These are phyloP conservation scores for Aspergillus vadensis DNA, from an alignment of 2,329 filamentous ascomycete genomes.

Conservation along the genomic window DNA sequence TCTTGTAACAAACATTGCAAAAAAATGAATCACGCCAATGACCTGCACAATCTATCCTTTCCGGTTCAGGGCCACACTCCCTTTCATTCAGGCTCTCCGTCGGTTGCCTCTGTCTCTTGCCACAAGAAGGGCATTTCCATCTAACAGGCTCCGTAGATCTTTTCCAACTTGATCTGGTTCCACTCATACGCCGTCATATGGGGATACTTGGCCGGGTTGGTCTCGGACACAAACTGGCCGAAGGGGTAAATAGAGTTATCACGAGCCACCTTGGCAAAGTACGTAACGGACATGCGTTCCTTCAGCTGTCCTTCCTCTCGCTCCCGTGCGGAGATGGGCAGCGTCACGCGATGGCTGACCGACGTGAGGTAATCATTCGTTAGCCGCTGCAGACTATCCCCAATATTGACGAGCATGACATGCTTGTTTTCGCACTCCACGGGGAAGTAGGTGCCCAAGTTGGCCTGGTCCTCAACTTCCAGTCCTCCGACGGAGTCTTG, in stretches of 20 bases:
- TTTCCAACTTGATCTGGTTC: too few species aligned
- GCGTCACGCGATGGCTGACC: slow-evolving; percentile 49
- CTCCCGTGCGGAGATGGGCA: neutral
- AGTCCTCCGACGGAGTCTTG: slow-evolving; percentile 19
- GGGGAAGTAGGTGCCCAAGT: slow-evolving; percentile 6
- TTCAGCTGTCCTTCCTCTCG: neutral
- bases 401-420: slow-evolving; percentile 54
- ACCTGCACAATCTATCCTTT: too few species aligned
- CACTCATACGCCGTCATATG: too few species aligned
- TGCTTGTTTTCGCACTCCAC: slow-evolving; percentile 8
- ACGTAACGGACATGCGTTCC: neutral
- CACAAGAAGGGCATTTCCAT: too few species aligned
- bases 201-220: too few species aligned
- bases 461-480: slow-evolving; percentile 26
- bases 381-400: slow-evolving; percentile 55
- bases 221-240: too few species aligned
- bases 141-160: too few species aligned
- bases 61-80: too few species aligned
- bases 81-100: too few species aligned
- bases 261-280: neutral
- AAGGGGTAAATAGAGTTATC: neutral
- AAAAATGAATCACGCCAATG: too few species aligned
- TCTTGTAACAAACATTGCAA: too few species aligned
- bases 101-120: too few species aligned
- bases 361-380: slow-evolving; percentile 54